phyloP scores from a whole-genome alignment of 306 rosid genomes.

The Malus fusca region DNA sequence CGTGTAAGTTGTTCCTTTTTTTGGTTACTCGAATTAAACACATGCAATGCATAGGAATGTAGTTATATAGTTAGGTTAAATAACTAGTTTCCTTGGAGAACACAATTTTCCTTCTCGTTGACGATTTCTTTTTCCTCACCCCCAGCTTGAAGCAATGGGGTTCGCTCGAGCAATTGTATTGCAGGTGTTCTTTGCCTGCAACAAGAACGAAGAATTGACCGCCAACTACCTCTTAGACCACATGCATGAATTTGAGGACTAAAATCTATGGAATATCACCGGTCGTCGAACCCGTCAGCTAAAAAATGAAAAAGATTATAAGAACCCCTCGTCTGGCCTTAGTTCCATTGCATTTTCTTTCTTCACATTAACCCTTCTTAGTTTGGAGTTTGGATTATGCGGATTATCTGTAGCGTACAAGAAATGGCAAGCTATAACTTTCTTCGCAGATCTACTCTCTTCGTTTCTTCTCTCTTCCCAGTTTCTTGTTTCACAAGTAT shows the following conservation, averaged over 20 bases:
- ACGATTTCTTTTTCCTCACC: not conserved
- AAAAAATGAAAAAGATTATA: not conserved
- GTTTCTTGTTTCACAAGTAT: not conserved
- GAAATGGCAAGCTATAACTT: not conserved
- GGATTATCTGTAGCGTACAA: not conserved
- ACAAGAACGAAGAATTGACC: conserved; percentile 89
- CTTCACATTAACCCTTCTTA: not conserved
- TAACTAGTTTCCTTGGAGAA: not conserved
- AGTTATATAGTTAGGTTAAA: not conserved
- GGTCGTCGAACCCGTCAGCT: not conserved
- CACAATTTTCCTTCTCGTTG: not conserved
- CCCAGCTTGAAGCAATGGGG: conserved; percentile 95
- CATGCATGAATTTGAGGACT: conserved; percentile 77
- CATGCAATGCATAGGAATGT: not conserved
- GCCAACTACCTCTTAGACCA: conserved; percentile 94
- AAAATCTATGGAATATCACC: conserved; percentile 5
- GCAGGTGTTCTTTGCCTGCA: conserved; percentile 86
- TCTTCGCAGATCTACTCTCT: not conserved
- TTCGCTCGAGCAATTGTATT: conserved; percentile 70
- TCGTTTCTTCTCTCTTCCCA: not conserved
- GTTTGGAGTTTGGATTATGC: not conserved
- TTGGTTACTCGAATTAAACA: not conserved
- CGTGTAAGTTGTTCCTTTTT: conserved; percentile 53
- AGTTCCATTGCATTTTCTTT: not conserved
- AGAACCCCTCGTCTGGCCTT: not conserved